These are phyloP conservation scores for Sporisorium reilianum DNA, from an alignment of 1,284 basidiomycete genomes.

Conservation along the genomic window DNA sequence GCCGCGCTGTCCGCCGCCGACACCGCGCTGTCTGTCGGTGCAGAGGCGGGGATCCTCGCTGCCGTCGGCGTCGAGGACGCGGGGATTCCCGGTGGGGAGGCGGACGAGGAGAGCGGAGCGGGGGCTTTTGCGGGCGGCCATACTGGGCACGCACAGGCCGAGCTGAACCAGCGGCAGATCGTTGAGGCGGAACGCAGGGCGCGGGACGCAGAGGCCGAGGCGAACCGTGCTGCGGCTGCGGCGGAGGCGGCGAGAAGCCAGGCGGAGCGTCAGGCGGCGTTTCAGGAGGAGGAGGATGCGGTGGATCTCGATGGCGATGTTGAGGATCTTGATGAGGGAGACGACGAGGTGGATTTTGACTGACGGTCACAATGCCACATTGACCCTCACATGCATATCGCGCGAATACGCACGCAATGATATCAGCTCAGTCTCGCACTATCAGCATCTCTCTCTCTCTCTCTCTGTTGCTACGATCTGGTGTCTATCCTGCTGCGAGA, in stretches of 20 bases:
- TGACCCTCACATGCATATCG: not conserved
- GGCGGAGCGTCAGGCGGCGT: slow-evolving; percentile 39
- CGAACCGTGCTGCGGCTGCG: slow-evolving; percentile 31
- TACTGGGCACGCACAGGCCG: slow-evolving; percentile 46
- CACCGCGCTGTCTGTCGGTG: slow-evolving; percentile 18
- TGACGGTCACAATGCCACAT: no score
- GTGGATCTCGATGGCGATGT: slow-evolving; percentile 58
- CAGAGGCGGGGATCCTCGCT: slow-evolving; percentile 14
- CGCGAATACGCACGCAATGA: not conserved
- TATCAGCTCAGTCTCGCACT: no score
- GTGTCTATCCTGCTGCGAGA: no score
- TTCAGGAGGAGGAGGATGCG: slow-evolving; percentile 45
- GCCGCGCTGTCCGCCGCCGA: slow-evolving; percentile 32
- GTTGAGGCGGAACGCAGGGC: slow-evolving; percentile 39
- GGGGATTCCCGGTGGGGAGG: slow-evolving; percentile 6
- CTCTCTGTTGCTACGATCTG: no score
- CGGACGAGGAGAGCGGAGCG: slow-evolving; percentile 14
- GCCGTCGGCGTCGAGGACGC: slow-evolving; percentile 14
- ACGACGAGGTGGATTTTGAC: slow-evolving; percentile 51
- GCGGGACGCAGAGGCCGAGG: slow-evolving; percentile 44
- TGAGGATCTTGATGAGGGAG: slow-evolving; percentile 57
- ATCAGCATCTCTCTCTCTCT: no score
- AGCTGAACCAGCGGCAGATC: slow-evolving; percentile 24
- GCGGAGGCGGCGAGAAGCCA: slow-evolving; percentile 39
- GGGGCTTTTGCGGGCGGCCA: slow-evolving; percentile 31